phyloP scores from a whole-genome alignment of 108 stramenopile genomes.

The Aurantiochytrium sp. region DNA sequence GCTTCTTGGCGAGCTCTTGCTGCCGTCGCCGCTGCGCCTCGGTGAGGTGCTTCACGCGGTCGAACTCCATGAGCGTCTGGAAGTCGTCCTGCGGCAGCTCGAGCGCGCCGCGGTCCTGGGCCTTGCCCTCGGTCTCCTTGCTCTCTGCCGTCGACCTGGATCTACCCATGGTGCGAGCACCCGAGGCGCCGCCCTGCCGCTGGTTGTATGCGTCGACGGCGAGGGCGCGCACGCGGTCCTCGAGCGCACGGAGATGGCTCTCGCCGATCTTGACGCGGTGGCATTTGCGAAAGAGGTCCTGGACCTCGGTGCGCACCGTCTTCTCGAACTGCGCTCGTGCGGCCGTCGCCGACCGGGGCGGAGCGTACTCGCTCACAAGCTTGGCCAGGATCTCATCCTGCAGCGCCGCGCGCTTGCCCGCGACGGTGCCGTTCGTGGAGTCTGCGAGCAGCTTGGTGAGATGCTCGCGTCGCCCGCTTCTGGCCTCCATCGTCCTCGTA shows the following conservation, averaged over 20 bases:
- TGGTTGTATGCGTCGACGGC: not conserved
- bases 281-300: not conserved
- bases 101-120: too few species aligned
- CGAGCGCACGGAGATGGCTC: not conserved
- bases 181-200: not conserved
- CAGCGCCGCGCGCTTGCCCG: not conserved
- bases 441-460: not conserved
- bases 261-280: not conserved
- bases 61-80: not conserved
- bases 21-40: not conserved
- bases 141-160: too few species aligned
- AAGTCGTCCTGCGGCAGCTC: constrained; percentile 5
- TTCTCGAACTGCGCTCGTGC: not conserved
- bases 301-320: not conserved
- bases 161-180: too few species aligned
- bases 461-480: not conserved
- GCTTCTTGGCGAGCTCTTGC: not conserved
- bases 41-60: not conserved
- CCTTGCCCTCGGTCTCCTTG: too few species aligned
- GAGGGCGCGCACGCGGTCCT: not conserved
- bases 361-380: not conserved
- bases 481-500: too few species aligned
- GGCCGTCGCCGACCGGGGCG: not conserved
- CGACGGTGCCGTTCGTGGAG: not conserved
- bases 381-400: not conserved